Evolutionary conservation across 1,284 basidiomycete genomes (phyloP).

Genomic region (Austroboletus novae-zelandiae): DNA sequence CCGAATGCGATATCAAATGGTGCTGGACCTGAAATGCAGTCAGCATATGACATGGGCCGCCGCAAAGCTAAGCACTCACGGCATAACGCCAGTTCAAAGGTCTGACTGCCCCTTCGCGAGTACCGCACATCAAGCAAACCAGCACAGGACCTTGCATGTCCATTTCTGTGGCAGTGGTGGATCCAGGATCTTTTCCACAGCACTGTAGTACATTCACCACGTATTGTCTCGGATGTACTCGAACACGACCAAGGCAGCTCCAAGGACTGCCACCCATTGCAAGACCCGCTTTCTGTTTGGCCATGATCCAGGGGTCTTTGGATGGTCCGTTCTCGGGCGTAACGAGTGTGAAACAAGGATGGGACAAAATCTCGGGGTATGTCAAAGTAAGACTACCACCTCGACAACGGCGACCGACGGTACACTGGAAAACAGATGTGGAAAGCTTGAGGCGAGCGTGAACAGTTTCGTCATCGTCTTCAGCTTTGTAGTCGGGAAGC

Average conservation of each 20-base stretch:
- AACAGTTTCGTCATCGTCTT: constrained; percentile 20
- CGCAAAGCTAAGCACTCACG: constrained; percentile 7
- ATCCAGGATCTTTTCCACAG: constrained; percentile 25
- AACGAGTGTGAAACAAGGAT: constrained; percentile 29
- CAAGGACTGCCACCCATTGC: constrained; percentile 32
- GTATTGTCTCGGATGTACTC: constrained; percentile 20
- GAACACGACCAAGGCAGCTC: constrained; percentile 28
- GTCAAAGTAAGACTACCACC: constrained; percentile 11
- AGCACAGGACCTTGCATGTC: constrained; percentile 20
- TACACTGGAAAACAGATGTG: constrained; percentile 29
- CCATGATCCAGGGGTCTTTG: constrained; percentile 21
- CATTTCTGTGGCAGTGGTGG: constrained; percentile 28
- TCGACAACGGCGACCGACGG: constrained; percentile 16
- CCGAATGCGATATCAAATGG: constrained; percentile 14
- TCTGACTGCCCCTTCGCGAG: constrained; percentile 3
- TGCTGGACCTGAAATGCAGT: constrained; percentile 21
- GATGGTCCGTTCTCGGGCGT: constrained; percentile 5
- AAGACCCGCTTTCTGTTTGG: constrained; percentile 22
- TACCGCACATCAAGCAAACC: constrained; percentile 18
- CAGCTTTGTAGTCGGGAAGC: constrained; percentile 21
- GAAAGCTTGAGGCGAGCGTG: constrained; percentile 27
- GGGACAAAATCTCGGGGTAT: constrained; percentile 31
- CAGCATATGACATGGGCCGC: background rate
- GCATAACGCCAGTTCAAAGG: constrained; percentile 27
- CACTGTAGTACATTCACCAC: constrained; percentile 17